Evolutionary conservation across 148 eudicot species (phyloP).

Genomic region (Fagopyrum tataricum): DNA sequence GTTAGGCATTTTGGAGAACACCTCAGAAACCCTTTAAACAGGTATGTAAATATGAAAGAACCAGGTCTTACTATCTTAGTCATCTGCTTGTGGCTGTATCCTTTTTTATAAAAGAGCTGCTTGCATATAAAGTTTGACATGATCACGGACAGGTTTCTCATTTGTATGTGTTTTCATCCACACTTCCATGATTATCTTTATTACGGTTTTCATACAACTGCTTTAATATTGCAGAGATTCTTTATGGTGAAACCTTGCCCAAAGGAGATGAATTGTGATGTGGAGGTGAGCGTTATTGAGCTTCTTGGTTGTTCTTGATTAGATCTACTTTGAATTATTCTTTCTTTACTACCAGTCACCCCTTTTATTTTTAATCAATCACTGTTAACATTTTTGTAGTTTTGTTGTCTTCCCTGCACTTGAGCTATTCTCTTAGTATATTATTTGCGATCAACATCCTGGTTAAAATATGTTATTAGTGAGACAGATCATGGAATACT

Average conservation of each 20-base stretch:
- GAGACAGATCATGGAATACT: not conserved
- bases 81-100: not conserved
- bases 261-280: slow-evolving; percentile 98
- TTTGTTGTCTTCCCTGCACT: not conserved
- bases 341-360: not conserved
- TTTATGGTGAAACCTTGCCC: slow-evolving; percentile 95
- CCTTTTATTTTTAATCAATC: not conserved
- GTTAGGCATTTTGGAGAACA: slow-evolving; percentile 97
- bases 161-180: not conserved
- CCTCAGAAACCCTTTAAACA: slow-evolving; percentile 95
- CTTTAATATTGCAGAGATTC: slow-evolving; percentile 66
- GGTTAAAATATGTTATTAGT: not conserved
- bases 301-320: not conserved
- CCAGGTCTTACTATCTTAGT: slow-evolving; percentile 4
- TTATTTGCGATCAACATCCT: not conserved
- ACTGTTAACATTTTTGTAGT: not conserved
- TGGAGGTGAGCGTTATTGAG: slow-evolving; percentile 52
- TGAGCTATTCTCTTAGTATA: not conserved
- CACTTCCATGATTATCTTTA: not conserved
- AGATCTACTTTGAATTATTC: not conserved
- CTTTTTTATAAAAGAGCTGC: not conserved
- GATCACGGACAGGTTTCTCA: not conserved
- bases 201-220: not conserved
- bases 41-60: slow-evolving; percentile 31
- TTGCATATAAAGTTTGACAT: not conserved